Conservation (phyloP, 305 asterid genomes). For the Fraxinus latifolia region DNA sequence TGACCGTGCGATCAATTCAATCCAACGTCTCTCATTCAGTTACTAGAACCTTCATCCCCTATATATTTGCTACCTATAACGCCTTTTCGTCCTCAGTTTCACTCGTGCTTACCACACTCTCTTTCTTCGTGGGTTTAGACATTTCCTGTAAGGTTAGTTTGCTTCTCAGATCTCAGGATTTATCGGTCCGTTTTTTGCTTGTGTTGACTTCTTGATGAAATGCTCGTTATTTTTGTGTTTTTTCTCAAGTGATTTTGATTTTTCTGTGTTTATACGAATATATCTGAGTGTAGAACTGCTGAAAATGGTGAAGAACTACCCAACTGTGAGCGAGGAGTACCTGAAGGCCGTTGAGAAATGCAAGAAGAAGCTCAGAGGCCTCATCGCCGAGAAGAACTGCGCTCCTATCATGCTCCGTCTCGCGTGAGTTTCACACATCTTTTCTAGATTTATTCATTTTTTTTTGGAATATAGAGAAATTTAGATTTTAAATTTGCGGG, state of each 20-base stretch:
- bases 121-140: conserved; percentile 18
- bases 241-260: neutral
- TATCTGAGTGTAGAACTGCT: conserved; percentile 22
- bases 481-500: neutral
- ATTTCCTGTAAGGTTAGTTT: neutral
- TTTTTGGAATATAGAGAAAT: neutral
- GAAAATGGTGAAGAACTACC: conserved; percentile 77
- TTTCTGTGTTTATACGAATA: conserved; percentile 12
- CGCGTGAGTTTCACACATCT: conserved; percentile 44
- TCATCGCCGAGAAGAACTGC: conserved; percentile 89
- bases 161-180: neutral
- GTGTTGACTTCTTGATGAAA: neutral
- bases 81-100: neutral
- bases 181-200: neutral
- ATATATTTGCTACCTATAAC: neutral
- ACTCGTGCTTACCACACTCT: conserved; percentile 47
- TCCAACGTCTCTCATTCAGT: conserved; percentile 35
- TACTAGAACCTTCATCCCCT: conserved; percentile 37
- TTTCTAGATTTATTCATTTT: neutral
- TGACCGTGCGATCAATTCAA: conserved; percentile 36
- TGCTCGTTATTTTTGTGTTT: neutral
- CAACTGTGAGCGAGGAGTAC: conserved; percentile 81
- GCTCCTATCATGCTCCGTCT: conserved; percentile 92
- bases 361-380: conserved; percentile 79
- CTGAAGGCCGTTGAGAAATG: conserved; percentile 67